A percentile compares a stretch with the other conserved stretches of the same genome.
phyloP scores from a whole-genome alignment of 768 basidiomycete species.

The Leccinum olivaceopallidum region DNA sequence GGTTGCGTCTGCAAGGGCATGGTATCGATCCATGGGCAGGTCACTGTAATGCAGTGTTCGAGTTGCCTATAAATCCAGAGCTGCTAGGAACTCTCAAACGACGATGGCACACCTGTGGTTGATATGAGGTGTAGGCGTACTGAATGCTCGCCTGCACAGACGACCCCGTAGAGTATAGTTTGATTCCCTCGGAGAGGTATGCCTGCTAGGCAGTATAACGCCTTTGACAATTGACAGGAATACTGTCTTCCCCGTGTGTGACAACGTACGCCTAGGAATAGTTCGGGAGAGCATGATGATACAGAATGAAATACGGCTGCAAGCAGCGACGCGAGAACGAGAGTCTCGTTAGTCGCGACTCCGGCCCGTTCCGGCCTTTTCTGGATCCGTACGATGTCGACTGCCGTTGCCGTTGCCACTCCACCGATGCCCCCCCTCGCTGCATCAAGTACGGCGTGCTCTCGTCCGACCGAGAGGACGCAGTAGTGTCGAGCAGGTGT shows the following conservation, averaged over 20 bases:
- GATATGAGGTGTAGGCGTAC: constrained; percentile 59
- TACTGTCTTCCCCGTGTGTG: constrained; percentile 1
- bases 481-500: no score
- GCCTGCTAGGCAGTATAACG: neutral
- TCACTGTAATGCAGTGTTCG: constrained; percentile 34
- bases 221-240: constrained; percentile 10
- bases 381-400: no score
- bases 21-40: constrained; percentile 66
- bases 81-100: neutral
- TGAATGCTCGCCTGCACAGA: constrained; percentile 27
- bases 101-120: constrained; percentile 48
- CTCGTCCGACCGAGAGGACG: neutral
- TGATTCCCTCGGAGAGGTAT: neutral
- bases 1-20: constrained; percentile 67
- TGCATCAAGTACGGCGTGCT: no score
- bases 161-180: constrained; percentile 2
- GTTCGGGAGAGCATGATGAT: constrained; percentile 21
- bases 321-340: no score
- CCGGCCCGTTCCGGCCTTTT: no score
- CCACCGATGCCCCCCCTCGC: no score
- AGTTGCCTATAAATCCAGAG: neutral
- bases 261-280: constrained; percentile 15
- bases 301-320: no score
- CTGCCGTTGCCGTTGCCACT: no score
- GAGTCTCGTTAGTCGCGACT: no score